Percentiles rank a stretch among this genome's conserved stretches.
Evolutionary conservation across 2,329 filamentous ascomycete genomes (phyloP).

Genomic region (Alternaria gansuensis): DNA sequence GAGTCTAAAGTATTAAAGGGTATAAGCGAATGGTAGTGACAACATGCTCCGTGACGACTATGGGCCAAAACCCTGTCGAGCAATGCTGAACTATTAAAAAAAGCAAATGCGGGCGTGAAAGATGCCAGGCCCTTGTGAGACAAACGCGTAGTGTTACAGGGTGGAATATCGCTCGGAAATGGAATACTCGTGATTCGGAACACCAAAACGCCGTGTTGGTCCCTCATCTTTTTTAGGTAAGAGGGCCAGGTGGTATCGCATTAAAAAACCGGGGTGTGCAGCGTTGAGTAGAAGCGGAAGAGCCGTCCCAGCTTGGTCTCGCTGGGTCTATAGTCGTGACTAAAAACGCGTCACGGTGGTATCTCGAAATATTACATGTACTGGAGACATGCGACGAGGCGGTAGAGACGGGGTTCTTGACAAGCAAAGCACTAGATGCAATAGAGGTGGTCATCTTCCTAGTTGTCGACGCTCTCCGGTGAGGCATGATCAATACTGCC

Average conservation of each 20-base stretch:
- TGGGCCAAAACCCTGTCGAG: conserved; percentile 29
- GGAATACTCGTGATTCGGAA: conserved; percentile 39
- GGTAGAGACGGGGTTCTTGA: conserved; percentile 17
- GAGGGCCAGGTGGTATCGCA: conserved; percentile 35
- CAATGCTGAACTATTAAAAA: conserved; percentile 27
- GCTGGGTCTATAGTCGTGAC: conserved; percentile 38
- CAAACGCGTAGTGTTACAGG: conserved; percentile 45
- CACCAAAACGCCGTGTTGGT: conserved; percentile 34
- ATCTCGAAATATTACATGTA: conserved; percentile 46
- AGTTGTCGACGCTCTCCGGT: conserved; percentile 55
- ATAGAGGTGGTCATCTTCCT: conserved; percentile 33
- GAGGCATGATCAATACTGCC: conserved; percentile 57
- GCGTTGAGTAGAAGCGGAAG: conserved; percentile 43
- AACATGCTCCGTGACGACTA: conserved; percentile 35
- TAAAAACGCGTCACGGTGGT: conserved; percentile 47
- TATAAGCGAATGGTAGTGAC: conserved; percentile 50
- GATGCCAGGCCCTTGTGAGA: conserved; percentile 15
- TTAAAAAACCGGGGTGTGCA: conserved; percentile 35
- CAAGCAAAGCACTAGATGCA: conserved; percentile 14
- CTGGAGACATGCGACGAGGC: conserved; percentile 9
- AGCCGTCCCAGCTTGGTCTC: conserved; percentile 43
- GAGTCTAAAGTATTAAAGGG: conserved; percentile 52
- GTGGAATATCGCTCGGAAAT: conserved; percentile 37
- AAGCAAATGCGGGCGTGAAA: conserved; percentile 13
- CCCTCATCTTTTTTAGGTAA: conserved; percentile 19